Conservation (phyloP, 1,284 basidiomycete species). For the Ceratobasidium theobromae region DNA sequence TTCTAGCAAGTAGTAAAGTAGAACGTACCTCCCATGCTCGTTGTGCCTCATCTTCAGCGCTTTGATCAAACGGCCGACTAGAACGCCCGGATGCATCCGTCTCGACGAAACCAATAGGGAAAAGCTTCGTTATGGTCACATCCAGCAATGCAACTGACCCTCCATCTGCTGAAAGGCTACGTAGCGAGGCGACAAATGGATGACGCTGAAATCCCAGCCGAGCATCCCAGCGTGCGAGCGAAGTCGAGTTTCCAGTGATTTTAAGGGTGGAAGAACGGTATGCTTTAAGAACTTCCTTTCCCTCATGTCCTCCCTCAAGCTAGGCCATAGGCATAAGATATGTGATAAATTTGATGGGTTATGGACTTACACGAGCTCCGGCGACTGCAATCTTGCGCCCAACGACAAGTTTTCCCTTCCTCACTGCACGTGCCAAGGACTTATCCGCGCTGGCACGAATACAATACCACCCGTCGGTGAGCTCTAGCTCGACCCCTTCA, state of each 20-base stretch:
- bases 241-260: slow-evolving; percentile 81
- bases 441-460: slow-evolving; percentile 76
- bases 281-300: slow-evolving; percentile 80
- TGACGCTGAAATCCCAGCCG: slow-evolving; percentile 72
- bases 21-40: slow-evolving; percentile 62
- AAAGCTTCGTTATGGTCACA: slow-evolving; percentile 67
- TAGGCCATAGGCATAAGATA: slow-evolving; percentile 41
- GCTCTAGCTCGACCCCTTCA: slow-evolving; percentile 57
- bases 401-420: slow-evolving; percentile 63
- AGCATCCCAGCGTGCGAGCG: slow-evolving; percentile 84
- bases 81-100: slow-evolving; percentile 46
- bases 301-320: slow-evolving; percentile 75
- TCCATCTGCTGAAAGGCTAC: slow-evolving; percentile 80
- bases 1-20: neutral
- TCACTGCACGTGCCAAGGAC: slow-evolving; percentile 69
- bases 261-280: slow-evolving; percentile 64
- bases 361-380: slow-evolving; percentile 72
- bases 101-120: slow-evolving; percentile 44
- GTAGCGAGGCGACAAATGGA: slow-evolving; percentile 72
- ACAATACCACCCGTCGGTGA: slow-evolving; percentile 97
- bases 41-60: slow-evolving; percentile 65
- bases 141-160: slow-evolving; percentile 78
- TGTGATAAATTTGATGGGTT: neutral
- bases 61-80: slow-evolving; percentile 60
- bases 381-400: slow-evolving; percentile 83